A percentile compares a stretch with the other conserved stretches of the same genome.
phyloP scores from a whole-genome alignment of 768 basidiomycete species.

The Hericium coralloides region DNA sequence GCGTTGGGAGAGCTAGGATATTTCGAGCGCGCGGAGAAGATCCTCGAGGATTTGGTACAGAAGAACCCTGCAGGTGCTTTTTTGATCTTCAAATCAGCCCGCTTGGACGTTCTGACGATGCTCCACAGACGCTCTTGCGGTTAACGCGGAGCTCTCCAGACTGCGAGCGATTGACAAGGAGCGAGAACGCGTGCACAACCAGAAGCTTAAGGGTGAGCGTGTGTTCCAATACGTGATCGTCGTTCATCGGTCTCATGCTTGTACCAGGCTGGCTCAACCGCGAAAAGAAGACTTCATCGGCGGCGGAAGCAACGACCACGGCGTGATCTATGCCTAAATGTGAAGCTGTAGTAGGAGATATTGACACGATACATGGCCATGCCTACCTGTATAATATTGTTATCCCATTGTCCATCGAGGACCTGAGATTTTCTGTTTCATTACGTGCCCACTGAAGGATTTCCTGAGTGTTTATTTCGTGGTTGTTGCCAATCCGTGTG shows the following conservation, averaged over 20 bases:
- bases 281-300: neutral
- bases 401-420: too few species aligned
- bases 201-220: conserved; percentile 58
- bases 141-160: conserved; percentile 56
- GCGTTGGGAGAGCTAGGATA: conserved; percentile 69
- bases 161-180: conserved; percentile 57
- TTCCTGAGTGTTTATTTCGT: too few species aligned
- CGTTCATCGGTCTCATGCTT: neutral
- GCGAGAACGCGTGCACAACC: conserved; percentile 52
- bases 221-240: neutral
- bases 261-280: conserved; percentile 1
- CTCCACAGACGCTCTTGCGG: conserved; percentile 41
- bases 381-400: too few species aligned
- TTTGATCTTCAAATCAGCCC: neutral
- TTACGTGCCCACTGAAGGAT: too few species aligned
- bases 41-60: conserved; percentile 55
- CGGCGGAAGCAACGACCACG: neutral
- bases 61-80: conserved; percentile 50
- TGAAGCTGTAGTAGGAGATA: too few species aligned
- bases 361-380: too few species aligned
- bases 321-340: neutral
- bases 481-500: too few species aligned
- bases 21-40: conserved; percentile 61
- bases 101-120: neutral
- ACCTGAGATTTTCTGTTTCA: too few species aligned